These are phyloP conservation scores for Pythium scleroteichum DNA, from an alignment of 352 stramenopile genomes.

Conservation along the genomic window DNA sequence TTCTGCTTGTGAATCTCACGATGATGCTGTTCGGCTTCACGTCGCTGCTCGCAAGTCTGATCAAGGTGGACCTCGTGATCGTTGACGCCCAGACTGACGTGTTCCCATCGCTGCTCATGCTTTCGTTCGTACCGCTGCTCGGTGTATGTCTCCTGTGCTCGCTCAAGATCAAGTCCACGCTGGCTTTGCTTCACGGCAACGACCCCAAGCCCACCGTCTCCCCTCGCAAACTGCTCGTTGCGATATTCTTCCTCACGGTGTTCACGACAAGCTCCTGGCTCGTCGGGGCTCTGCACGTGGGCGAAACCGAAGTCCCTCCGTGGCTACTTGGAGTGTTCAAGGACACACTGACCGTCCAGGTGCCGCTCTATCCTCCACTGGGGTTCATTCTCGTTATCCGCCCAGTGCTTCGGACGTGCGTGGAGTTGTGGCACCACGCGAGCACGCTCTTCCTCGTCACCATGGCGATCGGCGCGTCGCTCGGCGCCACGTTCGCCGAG, in stretches of 20 bases:
- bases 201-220: slow-evolving; percentile 13
- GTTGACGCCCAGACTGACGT: slow-evolving; percentile 40
- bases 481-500: slow-evolving; percentile 34
- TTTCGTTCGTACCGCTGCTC: slow-evolving; percentile 51
- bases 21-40: slow-evolving; percentile 53
- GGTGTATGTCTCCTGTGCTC: slow-evolving; percentile 41
- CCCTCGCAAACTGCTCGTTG: slow-evolving; percentile 1
- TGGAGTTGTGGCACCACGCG: slow-evolving; percentile 25
- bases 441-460: slow-evolving; percentile 24
- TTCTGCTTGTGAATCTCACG: slow-evolving; percentile 51
- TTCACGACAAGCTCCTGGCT: slow-evolving; percentile 13
- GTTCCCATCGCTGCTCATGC: slow-evolving; percentile 47
- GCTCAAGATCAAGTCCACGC: slow-evolving; percentile 31
- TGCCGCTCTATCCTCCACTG: slow-evolving; percentile 26
- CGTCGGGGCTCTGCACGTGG: slow-evolving; percentile 35
- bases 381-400: slow-evolving; percentile 24
- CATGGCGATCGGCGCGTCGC: slow-evolving; percentile 25
- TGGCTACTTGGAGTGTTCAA: slow-evolving; percentile 2
- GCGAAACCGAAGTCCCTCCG: slow-evolving; percentile 21
- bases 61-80: slow-evolving; percentile 54
- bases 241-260: neutral
- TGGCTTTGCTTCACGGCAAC: slow-evolving; percentile 1
- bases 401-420: slow-evolving; percentile 29
- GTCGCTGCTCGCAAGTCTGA: slow-evolving; percentile 53
- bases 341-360: neutral